phyloP scores from a whole-genome alignment of 1,139 yeast species.

The Candida smagusa region DNA sequence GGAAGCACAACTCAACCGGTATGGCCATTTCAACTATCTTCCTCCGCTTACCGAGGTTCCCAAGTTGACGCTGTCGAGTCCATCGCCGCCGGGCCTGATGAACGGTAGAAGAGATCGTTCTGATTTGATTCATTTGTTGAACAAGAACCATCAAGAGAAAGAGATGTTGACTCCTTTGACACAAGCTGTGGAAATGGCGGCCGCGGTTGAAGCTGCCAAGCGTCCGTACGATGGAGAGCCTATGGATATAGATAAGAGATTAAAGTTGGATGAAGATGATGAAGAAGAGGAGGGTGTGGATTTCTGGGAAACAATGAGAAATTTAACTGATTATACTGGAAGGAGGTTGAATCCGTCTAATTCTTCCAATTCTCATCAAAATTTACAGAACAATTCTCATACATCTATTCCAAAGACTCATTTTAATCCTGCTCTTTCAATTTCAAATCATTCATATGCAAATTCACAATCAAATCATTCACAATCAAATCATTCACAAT shows the following conservation, averaged over 20 bases:
- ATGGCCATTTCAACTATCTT: slow-evolving; percentile 68
- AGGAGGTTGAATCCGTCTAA: too few species aligned
- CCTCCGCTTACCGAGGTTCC: slow-evolving; percentile 75
- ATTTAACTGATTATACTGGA: slow-evolving; percentile 28
- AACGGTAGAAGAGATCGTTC: slow-evolving; percentile 20
- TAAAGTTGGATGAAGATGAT: slow-evolving; percentile 11
- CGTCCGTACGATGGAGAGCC: slow-evolving; percentile 6
- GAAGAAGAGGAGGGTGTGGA: slow-evolving; percentile 48
- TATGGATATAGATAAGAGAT: slow-evolving; percentile 12
- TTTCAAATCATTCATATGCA: too few species aligned
- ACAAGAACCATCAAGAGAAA: slow-evolving; percentile 12
- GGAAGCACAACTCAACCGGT: slow-evolving; percentile 55
- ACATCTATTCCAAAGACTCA: too few species aligned
- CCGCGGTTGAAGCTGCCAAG: slow-evolving; percentile 30
- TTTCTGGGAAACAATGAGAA: slow-evolving; percentile 69
- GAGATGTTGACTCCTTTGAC: slow-evolving; percentile 36
- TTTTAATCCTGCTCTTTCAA: too few species aligned
- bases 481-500: too few species aligned
- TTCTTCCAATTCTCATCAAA: too few species aligned
- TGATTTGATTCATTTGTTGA: slow-evolving; percentile 41
- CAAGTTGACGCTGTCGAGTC: slow-evolving; percentile 55
- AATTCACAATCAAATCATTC: too few species aligned
- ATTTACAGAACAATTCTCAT: too few species aligned
- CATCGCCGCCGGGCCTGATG: slow-evolving; percentile 30
- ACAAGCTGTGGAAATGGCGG: slow-evolving; percentile 43